Conservation (phyloP, 768 basidiomycete genomes). For the Naganishia randhawae region DNA sequence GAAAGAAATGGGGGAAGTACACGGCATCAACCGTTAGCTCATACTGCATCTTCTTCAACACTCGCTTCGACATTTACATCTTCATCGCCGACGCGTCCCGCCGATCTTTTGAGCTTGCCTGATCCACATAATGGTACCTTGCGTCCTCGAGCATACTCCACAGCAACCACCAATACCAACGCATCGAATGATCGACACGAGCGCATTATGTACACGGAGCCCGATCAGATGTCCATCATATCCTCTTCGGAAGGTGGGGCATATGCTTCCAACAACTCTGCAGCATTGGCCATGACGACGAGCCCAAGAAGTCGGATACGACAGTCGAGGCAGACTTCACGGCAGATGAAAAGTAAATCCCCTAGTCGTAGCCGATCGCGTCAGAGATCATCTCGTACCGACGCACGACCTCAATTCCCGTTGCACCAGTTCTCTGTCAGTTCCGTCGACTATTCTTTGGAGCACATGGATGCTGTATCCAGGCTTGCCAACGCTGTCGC, state of each 20-base stretch:
- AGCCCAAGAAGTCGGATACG: slow-evolving; percentile 10
- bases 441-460: slow-evolving; percentile 5
- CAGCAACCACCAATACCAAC: neutral
- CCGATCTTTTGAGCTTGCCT: neutral
- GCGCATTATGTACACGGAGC: neutral
- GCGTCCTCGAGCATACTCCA: neutral
- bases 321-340: neutral
- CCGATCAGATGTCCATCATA: slow-evolving; percentile 20
- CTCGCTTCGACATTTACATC: neutral
- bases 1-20: slow-evolving; percentile 15
- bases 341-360: neutral
- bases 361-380: slow-evolving; percentile 2
- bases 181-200: neutral
- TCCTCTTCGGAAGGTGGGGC: neutral
- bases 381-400: neutral
- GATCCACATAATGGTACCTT: neutral
- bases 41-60: slow-evolving; percentile 7
- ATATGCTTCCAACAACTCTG: neutral
- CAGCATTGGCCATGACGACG: neutral
- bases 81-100: neutral
- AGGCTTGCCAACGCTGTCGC: slow-evolving; percentile 11
- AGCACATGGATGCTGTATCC: slow-evolving; percentile 12
- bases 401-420: neutral
- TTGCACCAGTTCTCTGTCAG: neutral
- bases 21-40: neutral